phyloP scores from a whole-genome alignment of 148 eudicot genomes.

The Linanthus parryae region DNA sequence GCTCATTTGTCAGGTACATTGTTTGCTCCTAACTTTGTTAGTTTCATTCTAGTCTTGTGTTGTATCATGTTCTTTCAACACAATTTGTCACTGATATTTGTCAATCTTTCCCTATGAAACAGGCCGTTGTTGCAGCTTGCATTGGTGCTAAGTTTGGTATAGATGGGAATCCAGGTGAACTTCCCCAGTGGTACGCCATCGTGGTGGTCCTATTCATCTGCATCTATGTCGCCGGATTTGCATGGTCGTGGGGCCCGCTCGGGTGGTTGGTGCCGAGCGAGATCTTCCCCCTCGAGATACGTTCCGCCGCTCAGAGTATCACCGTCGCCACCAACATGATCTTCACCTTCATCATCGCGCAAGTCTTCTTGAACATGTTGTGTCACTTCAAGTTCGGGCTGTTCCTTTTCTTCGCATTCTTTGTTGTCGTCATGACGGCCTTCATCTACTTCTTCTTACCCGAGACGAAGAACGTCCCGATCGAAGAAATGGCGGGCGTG shows the following conservation, averaged over 20 bases:
- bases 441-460: slow-evolving; percentile 6
- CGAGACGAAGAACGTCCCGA: slow-evolving; percentile 7
- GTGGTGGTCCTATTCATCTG: slow-evolving; percentile 2
- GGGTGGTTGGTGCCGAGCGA: slow-evolving; percentile 14
- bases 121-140: neutral
- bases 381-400: slow-evolving; percentile 6
- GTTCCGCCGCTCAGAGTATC: slow-evolving; percentile 4
- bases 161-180: neutral
- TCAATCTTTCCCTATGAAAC: neutral
- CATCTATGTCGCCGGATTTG: slow-evolving; percentile 5
- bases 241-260: slow-evolving; percentile 14
- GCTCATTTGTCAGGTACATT: slow-evolving; percentile 5
- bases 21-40: neutral
- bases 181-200: neutral
- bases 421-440: neutral
- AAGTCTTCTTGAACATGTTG: slow-evolving; percentile 1
- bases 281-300: slow-evolving; percentile 12
- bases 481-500: slow-evolving; percentile 5
- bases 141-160: neutral
- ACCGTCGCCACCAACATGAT: slow-evolving; percentile 5
- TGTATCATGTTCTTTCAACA: neutral
- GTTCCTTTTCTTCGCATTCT: slow-evolving; percentile 5
- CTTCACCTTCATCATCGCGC: slow-evolving; percentile 8
- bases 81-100: neutral
- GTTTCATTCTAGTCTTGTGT: neutral